Percentiles rank a stretch among this genome's conserved stretches.
Conservation (phyloP, 2,329 filamentous ascomycete species). For the Fusarium sp. region DNA sequence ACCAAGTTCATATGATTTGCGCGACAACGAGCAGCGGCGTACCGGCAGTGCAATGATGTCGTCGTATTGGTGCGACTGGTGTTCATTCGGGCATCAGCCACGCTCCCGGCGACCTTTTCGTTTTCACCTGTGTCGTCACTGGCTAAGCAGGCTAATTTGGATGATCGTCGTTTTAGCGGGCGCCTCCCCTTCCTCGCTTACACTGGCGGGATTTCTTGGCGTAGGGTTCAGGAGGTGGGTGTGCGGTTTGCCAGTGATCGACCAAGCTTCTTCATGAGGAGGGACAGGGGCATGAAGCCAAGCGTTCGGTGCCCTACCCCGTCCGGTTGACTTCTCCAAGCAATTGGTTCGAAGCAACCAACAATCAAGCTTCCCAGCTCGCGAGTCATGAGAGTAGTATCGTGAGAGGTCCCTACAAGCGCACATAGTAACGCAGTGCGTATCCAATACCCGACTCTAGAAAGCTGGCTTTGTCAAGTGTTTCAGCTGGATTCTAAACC, state of each 20-base stretch:
- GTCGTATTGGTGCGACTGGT: conserved; percentile 26
- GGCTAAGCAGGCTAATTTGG: conserved; percentile 43
- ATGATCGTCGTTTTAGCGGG: conserved; percentile 47
- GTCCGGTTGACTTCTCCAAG: conserved; percentile 19
- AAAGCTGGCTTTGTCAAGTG: conserved; percentile 3
- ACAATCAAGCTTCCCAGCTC: conserved; percentile 30
- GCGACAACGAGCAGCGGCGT: conserved; percentile 26
- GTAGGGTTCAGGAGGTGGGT: conserved; percentile 29
- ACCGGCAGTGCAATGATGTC: conserved; percentile 29
- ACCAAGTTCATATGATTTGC: conserved; percentile 23
- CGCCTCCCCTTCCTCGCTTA: conserved; percentile 46
- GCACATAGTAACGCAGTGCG: conserved; percentile 1
- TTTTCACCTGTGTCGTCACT: conserved; percentile 35
- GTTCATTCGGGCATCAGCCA: conserved; percentile 35
- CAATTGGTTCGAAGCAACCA: conserved; percentile 26
- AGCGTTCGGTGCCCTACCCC: conserved; percentile 31
- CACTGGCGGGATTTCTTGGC: conserved; percentile 42
- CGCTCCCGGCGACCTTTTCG: conserved; percentile 21
- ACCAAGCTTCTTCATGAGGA: conserved; percentile 40
- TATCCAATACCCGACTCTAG: conserved; percentile 1
- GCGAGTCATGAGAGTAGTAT: conserved; percentile 23
- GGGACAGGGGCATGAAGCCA: conserved; percentile 34
- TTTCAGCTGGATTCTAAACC: conserved; percentile 21
- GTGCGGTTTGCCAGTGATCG: conserved; percentile 35
- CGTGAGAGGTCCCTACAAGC: conserved; percentile 22